These are phyloP conservation scores for Panicum miliaceum DNA, from an alignment of 176 grass and related monocot species.

Conservation along the genomic window DNA sequence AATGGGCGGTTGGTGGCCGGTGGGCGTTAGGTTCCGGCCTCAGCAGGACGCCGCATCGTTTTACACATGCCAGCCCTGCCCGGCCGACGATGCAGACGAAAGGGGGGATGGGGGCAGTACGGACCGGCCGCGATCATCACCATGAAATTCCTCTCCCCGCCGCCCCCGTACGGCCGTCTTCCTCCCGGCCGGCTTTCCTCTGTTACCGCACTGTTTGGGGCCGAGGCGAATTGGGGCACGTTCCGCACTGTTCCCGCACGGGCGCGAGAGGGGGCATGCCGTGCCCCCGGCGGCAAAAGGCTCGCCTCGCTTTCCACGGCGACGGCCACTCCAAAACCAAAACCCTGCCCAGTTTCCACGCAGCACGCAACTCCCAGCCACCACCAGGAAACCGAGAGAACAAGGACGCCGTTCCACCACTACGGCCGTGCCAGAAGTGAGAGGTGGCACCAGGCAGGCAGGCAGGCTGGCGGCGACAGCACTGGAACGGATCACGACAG, in stretches of 20 bases:
- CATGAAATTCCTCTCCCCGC: background rate
- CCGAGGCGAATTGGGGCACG: background rate
- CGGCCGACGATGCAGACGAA: background rate
- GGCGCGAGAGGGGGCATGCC: conserved; percentile 1
- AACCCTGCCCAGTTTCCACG: background rate
- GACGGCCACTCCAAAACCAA: background rate
- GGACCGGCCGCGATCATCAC: too few species aligned
- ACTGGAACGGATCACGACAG: conserved; percentile 5
- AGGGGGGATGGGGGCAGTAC: background rate
- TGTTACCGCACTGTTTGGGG: too few species aligned
- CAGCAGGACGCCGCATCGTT: background rate
- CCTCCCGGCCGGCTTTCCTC: too few species aligned
- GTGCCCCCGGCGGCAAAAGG: background rate
- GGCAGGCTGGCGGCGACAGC: background rate
- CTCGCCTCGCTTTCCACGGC: background rate
- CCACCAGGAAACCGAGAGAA: background rate
- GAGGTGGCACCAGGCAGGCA: background rate
- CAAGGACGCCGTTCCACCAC: background rate
- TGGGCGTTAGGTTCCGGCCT: background rate
- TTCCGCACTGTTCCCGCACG: conserved; percentile 27
- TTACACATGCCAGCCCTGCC: background rate
- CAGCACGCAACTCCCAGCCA: background rate
- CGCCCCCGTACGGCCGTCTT: background rate
- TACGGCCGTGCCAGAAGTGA: background rate
- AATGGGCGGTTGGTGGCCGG: conserved; percentile 4